These are phyloP conservation scores for Houttuynia cordata DNA, from an alignment of 164 flowering plant genomes.

Conservation along the genomic window DNA sequence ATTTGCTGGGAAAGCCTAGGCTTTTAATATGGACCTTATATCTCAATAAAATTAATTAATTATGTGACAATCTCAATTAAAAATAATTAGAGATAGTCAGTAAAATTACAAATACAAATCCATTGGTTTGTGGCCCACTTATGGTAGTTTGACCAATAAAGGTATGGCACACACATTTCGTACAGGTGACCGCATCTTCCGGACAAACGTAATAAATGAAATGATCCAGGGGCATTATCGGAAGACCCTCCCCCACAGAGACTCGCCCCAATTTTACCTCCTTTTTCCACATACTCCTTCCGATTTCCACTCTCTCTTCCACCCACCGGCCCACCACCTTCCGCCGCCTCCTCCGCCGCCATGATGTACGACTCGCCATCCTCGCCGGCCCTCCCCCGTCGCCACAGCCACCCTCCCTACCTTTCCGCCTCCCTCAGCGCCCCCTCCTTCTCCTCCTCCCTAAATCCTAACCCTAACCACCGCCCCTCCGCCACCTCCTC, in stretches of 20 bases:
- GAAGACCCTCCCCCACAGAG: not conserved
- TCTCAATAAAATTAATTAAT: too few relatives aligned
- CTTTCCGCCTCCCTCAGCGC: conserved; percentile 34
- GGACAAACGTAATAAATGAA: too few relatives aligned
- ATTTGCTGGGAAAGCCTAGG: too few relatives aligned
- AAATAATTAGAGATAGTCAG: too few relatives aligned
- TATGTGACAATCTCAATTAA: too few relatives aligned
- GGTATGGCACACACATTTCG: too few relatives aligned
- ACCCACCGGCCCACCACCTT: not conserved
- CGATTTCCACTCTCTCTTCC: not conserved
- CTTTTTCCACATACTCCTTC: not conserved
- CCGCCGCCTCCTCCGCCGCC: not conserved
- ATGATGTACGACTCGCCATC: conserved; percentile 6
- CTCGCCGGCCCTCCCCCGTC: not conserved
- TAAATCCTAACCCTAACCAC: conserved; percentile 18
- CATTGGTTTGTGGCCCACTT: too few relatives aligned
- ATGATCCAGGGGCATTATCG: too few relatives aligned
- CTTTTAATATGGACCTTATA: too few relatives aligned
- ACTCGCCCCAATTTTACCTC: not conserved
- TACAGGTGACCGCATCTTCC: too few relatives aligned
- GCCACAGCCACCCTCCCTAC: conserved; percentile 3
- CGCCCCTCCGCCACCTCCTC: conserved; percentile 37
- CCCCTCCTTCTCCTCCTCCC: conserved; percentile 37
- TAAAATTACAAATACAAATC: too few relatives aligned
- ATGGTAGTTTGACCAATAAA: too few relatives aligned